phyloP scores from a whole-genome alignment of 2,329 filamentous ascomycete genomes.

The Pseudocercospora musae region DNA sequence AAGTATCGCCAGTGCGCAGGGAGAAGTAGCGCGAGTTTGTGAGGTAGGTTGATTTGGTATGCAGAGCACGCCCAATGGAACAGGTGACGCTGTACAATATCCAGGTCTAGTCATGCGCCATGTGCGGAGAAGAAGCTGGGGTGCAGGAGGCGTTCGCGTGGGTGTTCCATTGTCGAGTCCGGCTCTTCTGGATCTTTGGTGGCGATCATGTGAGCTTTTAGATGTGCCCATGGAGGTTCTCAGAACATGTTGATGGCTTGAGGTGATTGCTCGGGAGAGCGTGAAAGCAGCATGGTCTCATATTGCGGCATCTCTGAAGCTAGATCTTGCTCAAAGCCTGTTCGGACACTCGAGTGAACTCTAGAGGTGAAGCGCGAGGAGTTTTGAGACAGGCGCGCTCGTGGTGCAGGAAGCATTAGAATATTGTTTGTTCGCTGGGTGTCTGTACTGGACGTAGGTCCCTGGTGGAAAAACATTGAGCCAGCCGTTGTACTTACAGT shows the following conservation, averaged over 20 bases:
- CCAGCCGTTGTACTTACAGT: too few species aligned
- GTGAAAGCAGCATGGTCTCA: background rate
- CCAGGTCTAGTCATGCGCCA: background rate
- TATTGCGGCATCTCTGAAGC: background rate
- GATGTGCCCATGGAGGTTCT: background rate
- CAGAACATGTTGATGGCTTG: background rate
- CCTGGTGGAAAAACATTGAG: background rate
- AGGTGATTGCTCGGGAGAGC: background rate
- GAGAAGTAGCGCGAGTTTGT: background rate
- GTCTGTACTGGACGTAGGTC: background rate
- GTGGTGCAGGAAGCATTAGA: background rate
- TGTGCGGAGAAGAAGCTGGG: slow-evolving; percentile 1
- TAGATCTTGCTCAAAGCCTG: background rate
- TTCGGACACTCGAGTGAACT: background rate
- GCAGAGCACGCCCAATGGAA: background rate
- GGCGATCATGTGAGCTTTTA: background rate
- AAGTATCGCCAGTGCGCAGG: background rate
- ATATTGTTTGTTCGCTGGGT: background rate
- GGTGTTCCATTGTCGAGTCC: background rate
- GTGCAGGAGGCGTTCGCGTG: slow-evolving; percentile 1
- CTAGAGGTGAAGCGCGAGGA: background rate
- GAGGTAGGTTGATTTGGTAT: background rate
- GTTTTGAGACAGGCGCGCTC: too few species aligned
- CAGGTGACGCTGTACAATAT: background rate
- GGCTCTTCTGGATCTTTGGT: background rate